These are phyloP conservation scores for Akanthomyces dipterigenus DNA, from an alignment of 2,329 filamentous ascomycete species.

Conservation along the genomic window DNA sequence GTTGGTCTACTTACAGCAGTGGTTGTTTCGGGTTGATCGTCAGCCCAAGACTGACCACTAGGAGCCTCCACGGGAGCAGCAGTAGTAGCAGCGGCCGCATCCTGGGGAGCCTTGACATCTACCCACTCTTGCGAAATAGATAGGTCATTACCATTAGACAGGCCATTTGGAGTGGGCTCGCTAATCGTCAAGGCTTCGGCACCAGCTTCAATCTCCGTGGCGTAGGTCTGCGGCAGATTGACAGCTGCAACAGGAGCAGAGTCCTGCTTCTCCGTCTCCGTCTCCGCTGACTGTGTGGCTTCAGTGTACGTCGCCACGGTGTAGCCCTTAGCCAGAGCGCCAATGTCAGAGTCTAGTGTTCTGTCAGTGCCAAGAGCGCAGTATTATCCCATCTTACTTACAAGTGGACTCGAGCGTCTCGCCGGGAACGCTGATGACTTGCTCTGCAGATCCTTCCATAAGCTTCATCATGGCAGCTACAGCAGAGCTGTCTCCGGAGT, in stretches of 20 bases:
- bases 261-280: slow-evolving; percentile 52
- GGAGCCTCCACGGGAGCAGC: slow-evolving; percentile 40
- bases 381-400: slow-evolving; percentile 35
- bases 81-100: slow-evolving; percentile 58
- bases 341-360: slow-evolving; percentile 29
- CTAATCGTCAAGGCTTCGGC: not conserved
- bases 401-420: slow-evolving; percentile 64
- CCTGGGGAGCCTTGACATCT: slow-evolving; percentile 58
- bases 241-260: slow-evolving; percentile 39
- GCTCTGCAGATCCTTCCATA: slow-evolving; percentile 64
- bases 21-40: slow-evolving; percentile 59
- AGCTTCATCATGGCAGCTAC: slow-evolving; percentile 72
- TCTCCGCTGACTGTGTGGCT: slow-evolving; percentile 32
- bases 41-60: slow-evolving; percentile 67
- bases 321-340: slow-evolving; percentile 46
- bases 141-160: slow-evolving; percentile 34
- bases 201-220: slow-evolving; percentile 26
- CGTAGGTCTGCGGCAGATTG: slow-evolving; percentile 29
- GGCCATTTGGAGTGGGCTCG: slow-evolving; percentile 42
- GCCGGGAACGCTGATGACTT: slow-evolving; percentile 57
- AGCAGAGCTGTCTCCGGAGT: slow-evolving; percentile 68
- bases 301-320: slow-evolving; percentile 34
- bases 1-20: slow-evolving; percentile 32
- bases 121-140: slow-evolving; percentile 64
- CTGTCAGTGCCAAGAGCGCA: not conserved